A percentile compares a stretch with the other conserved stretches of the same genome.
These are phyloP conservation scores for Musa schizocarpa DNA, from an alignment of 176 grass and related monocot genomes.

Conservation along the genomic window DNA sequence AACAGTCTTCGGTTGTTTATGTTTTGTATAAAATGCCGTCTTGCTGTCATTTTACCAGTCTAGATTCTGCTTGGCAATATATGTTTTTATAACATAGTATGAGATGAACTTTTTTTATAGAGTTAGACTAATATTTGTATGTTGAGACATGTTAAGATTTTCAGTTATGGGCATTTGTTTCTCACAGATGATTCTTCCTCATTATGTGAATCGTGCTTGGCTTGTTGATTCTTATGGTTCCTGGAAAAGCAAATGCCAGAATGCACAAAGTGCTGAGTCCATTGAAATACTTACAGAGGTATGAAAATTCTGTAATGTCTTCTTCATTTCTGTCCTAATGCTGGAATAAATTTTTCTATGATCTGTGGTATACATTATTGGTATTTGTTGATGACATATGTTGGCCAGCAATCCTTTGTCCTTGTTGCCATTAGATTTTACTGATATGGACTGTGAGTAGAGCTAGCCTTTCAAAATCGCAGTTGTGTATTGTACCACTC, in stretches of 20 bases:
- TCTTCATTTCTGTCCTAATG: neutral
- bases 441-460: neutral
- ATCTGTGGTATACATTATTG: neutral
- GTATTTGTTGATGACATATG: neutral
- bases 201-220: slow-evolving; percentile 58
- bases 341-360: neutral
- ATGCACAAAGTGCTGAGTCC: slow-evolving; percentile 42
- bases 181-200: slow-evolving; percentile 88
- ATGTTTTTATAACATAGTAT: neutral
- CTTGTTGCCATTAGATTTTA: neutral
- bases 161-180: neutral
- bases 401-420: neutral
- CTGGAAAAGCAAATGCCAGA: slow-evolving; percentile 59
- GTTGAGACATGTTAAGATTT: neutral
- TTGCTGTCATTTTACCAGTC: neutral
- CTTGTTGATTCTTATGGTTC: slow-evolving; percentile 40
- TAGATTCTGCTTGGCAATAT: neutral
- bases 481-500: too few relatives aligned
- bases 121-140: neutral
- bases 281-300: slow-evolving; percentile 83
- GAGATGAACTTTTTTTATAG: neutral
- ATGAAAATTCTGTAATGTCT: slow-evolving; percentile 29
- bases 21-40: neutral
- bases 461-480: neutral
- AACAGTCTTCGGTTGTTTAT: neutral